A percentile compares a stretch with the other conserved stretches of the same genome.
Conservation (phyloP, 371 early-diverging fungal genomes). For the Chytridium lagenaria region DNA sequence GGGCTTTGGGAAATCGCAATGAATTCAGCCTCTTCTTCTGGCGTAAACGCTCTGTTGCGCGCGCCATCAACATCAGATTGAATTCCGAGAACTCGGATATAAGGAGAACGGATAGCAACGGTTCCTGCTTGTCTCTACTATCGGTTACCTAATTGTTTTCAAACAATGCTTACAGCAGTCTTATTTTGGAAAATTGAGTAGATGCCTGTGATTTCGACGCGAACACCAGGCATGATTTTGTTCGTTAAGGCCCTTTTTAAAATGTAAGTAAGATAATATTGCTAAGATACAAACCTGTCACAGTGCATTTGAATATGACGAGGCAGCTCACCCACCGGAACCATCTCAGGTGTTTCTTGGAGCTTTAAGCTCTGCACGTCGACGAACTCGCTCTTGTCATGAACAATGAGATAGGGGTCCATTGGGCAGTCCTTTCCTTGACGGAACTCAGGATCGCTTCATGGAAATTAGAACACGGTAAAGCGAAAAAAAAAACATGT, state of each 20-base stretch:
- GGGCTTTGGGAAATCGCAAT: slow-evolving; percentile 85
- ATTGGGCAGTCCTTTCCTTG: slow-evolving; percentile 73
- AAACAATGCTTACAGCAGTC: slow-evolving; percentile 28
- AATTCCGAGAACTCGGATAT: slow-evolving; percentile 92
- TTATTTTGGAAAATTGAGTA: slow-evolving; percentile 85
- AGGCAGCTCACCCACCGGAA: slow-evolving; percentile 99
- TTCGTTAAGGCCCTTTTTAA: slow-evolving; percentile 74
- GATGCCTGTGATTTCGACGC: slow-evolving; percentile 95
- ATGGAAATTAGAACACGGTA: neutral
- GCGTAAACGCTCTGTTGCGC: slow-evolving; percentile 79
- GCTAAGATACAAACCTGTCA: slow-evolving; percentile 66
- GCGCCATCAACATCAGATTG: slow-evolving; percentile 82
- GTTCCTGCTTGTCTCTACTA: slow-evolving; percentile 57
- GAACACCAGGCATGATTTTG: slow-evolving; percentile 93
- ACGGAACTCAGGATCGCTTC: slow-evolving; percentile 18
- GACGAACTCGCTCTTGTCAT: slow-evolving; percentile 96
- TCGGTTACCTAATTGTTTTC: neutral
- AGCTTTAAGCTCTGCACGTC: slow-evolving; percentile 98
- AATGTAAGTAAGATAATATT: slow-evolving; percentile 5
- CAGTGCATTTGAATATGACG: slow-evolving; percentile 92
- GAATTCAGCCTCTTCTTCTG: slow-evolving; percentile 92
- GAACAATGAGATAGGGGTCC: slow-evolving; percentile 95
- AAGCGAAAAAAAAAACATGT: slow-evolving; percentile 21
- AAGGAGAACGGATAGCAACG: slow-evolving; percentile 90
- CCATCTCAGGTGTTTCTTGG: slow-evolving; percentile 98